These are phyloP conservation scores for Acanthamoeba healyi DNA, from an alignment of 208 protist species.

Conservation along the genomic window DNA sequence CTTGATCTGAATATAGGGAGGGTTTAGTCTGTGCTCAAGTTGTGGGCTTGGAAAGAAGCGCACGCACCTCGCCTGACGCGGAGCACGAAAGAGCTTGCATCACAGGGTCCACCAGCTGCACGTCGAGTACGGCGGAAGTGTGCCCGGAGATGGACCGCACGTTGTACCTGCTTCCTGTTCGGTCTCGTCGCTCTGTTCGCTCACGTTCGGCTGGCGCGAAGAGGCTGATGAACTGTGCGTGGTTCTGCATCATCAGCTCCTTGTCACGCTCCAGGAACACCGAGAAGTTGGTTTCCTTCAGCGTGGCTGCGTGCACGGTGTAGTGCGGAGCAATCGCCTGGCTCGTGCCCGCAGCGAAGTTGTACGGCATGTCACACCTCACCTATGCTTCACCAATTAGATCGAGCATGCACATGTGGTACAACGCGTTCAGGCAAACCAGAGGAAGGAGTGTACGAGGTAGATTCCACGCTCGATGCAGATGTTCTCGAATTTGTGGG, in stretches of 20 bases:
- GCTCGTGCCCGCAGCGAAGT: not conserved
- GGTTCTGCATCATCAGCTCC: not conserved
- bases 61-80: not conserved
- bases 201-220: constrained; percentile 4
- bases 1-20: not conserved
- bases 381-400: too few species aligned
- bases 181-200: constrained; percentile 11
- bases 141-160: not conserved
- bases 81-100: constrained; percentile 28
- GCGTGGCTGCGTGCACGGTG: not conserved
- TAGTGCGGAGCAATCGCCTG: not conserved
- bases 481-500: constrained; percentile 49
- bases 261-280: constrained; percentile 13
- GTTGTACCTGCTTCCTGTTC: constrained; percentile 15
- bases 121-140: not conserved
- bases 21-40: too few species aligned
- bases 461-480: constrained; percentile 30
- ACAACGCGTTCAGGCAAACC: too few species aligned
- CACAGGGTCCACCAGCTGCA: not conserved
- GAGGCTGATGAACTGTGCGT: not conserved
- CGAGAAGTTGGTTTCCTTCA: constrained; percentile 22
- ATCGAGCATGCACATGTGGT: too few species aligned
- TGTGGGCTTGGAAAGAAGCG: too few species aligned
- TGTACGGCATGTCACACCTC: constrained; percentile 23
- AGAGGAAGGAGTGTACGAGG: not conserved